Evolutionary conservation across 1,284 basidiomycete genomes (phyloP).

Genomic region (Coniferiporia sulphurascens): DNA sequence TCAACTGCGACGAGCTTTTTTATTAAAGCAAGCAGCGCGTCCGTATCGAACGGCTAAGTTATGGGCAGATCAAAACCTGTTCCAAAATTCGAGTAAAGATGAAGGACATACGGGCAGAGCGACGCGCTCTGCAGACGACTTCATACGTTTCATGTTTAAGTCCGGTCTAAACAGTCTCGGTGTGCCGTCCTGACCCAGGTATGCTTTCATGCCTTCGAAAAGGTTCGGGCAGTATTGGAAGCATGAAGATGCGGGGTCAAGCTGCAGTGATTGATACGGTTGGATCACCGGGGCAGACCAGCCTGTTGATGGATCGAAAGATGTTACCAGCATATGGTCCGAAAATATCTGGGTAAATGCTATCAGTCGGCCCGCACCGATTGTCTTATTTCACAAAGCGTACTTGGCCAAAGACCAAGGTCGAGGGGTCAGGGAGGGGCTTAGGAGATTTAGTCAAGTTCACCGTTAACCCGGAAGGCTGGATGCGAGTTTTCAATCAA

Average conservation of each 20-base stretch:
- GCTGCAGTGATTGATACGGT: conserved; percentile 63
- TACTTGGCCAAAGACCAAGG: conserved; percentile 42
- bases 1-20: conserved; percentile 66
- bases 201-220: conserved; percentile 93
- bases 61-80: conserved; percentile 4
- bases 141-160: conserved; percentile 76
- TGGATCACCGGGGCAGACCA: conserved; percentile 82
- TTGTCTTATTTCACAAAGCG: conserved; percentile 13
- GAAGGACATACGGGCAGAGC: conserved; percentile 52
- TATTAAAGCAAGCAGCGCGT: conserved; percentile 63
- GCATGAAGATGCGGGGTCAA: conserved; percentile 74
- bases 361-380: not conserved
- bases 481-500: not conserved
- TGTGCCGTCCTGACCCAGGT: conserved; percentile 59
- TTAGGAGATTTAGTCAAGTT: conserved; percentile 34
- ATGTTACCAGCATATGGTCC: conserved; percentile 79
- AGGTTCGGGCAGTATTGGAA: conserved; percentile 75
- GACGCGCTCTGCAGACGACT: conserved; percentile 53
- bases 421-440: conserved; percentile 34
- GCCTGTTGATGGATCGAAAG: conserved; percentile 59
- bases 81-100: not conserved
- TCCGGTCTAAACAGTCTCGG: conserved; percentile 75
- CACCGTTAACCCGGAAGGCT: conserved; percentile 44
- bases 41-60: conserved; percentile 54
- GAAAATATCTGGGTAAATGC: conserved; percentile 27